Evolutionary conservation across 257 asterid genomes (phyloP).

Genomic region (Avicennia marina): DNA sequence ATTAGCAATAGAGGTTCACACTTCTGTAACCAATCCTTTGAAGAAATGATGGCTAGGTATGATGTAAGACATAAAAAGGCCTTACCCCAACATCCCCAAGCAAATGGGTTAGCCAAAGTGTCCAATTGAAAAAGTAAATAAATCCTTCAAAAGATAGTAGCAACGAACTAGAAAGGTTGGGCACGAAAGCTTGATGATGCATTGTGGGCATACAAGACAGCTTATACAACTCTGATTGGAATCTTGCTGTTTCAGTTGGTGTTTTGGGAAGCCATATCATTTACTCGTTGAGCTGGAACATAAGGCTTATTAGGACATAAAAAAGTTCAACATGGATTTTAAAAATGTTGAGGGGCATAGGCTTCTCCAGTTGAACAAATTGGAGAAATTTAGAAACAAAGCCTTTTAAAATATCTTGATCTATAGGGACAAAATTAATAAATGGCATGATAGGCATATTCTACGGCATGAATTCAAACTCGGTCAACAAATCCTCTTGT

Average conservation of each 20-base stretch:
- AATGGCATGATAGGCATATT: no score
- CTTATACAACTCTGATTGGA: background rate
- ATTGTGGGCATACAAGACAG: background rate
- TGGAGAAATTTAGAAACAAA: no score
- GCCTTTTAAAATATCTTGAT: no score
- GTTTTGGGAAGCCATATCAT: conserved; percentile 1
- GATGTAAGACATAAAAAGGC: background rate
- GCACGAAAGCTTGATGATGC: background rate
- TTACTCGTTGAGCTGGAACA: background rate
- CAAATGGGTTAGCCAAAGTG: background rate
- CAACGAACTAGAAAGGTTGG: background rate
- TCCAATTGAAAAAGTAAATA: background rate
- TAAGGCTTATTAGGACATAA: background rate
- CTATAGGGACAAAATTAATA: no score
- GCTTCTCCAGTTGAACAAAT: no score
- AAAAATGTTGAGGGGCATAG: no score
- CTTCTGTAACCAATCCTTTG: background rate
- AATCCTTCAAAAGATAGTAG: background rate
- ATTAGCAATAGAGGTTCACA: background rate
- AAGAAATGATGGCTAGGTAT: background rate
- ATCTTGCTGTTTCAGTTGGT: background rate
- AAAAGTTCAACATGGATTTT: no score
- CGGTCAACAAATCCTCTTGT: no score
- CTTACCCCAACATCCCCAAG: background rate
- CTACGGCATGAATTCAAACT: no score